These are phyloP conservation scores for Pyrenochaeta sp. DNA, from an alignment of 2,329 filamentous ascomycete genomes.

Conservation along the genomic window DNA sequence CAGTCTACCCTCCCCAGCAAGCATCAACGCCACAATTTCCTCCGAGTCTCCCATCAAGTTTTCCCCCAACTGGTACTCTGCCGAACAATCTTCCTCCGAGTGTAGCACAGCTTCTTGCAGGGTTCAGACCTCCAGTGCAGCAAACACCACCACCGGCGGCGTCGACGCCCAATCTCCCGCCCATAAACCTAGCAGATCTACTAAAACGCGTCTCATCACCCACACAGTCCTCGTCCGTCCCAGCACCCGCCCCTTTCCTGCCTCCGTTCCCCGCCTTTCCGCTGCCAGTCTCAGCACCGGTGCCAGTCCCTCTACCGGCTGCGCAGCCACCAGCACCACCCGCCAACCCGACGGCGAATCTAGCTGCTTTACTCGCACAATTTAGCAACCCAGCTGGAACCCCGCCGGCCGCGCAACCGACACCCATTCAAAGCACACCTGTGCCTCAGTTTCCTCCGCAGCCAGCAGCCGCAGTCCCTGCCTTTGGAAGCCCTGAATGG, in stretches of 20 bases:
- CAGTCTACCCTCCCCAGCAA: slow-evolving; percentile 39
- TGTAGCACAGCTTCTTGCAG: slow-evolving; percentile 40
- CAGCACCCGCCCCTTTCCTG: slow-evolving; percentile 34
- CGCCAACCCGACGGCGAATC: slow-evolving; percentile 34
- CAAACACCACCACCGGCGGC: slow-evolving; percentile 28
- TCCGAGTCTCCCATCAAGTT: slow-evolving; percentile 18
- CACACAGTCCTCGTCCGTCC: slow-evolving; percentile 29
- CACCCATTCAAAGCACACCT: slow-evolving; percentile 22
- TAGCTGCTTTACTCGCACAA: slow-evolving; percentile 42
- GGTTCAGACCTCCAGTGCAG: slow-evolving; percentile 28
- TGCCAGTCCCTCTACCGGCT: slow-evolving; percentile 26
- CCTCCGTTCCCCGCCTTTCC: slow-evolving; percentile 36
- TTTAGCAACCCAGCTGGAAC: slow-evolving; percentile 35
- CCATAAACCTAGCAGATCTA: slow-evolving; percentile 38
- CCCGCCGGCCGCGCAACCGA: slow-evolving; percentile 21
- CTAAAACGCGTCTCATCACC: slow-evolving; percentile 39
- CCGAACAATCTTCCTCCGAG: slow-evolving; percentile 31
- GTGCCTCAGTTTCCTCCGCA: slow-evolving; percentile 29
- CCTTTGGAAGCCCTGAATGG: slow-evolving; percentile 38
- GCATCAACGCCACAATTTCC: slow-evolving; percentile 26
- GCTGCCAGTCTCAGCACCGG: slow-evolving; percentile 28
- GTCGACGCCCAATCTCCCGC: slow-evolving; percentile 25
- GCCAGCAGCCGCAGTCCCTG: slow-evolving; percentile 16
- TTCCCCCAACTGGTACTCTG: slow-evolving; percentile 25
- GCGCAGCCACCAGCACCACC: slow-evolving; percentile 37